phyloP scores from a whole-genome alignment of 192 early-diverging fungal genomes.

The Coemansia sp. region DNA sequence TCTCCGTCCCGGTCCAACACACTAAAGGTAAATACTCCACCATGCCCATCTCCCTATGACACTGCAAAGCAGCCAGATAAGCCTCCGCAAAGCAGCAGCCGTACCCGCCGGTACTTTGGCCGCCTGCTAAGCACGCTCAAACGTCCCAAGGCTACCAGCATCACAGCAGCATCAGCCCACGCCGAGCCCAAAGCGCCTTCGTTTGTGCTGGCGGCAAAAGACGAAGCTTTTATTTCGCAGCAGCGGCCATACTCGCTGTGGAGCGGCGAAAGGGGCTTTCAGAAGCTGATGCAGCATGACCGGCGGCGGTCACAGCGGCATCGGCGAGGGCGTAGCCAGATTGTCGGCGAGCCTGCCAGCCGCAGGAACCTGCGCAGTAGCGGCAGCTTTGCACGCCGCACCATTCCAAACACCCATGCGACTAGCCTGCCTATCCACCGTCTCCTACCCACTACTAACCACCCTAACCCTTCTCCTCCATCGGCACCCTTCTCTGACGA shows the following conservation, averaged over 20 bases:
- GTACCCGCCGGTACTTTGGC: not conserved
- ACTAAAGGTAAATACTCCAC: conserved; percentile 13
- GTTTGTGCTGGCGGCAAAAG: no score
- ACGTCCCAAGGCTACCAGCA: no score
- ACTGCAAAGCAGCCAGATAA: not conserved
- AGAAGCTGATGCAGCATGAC: no score
- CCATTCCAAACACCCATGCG: not conserved
- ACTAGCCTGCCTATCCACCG: not conserved
- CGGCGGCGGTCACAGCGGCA: no score
- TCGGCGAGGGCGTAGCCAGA: no score
- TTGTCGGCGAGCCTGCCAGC: not conserved
- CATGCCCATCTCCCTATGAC: not conserved
- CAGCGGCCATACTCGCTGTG: no score
- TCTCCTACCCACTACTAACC: not conserved
- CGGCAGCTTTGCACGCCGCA: not conserved
- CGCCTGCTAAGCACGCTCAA: not conserved
- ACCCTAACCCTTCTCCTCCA: not conserved
- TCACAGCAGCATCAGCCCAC: no score
- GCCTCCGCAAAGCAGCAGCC: not conserved
- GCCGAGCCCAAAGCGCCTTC: no score
- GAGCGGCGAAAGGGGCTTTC: no score
- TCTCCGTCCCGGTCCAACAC: conserved; percentile 2
- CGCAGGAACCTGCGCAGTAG: conserved; percentile 5
- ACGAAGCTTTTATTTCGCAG: no score
- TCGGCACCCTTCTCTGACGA: not conserved